phyloP scores from a whole-genome alignment of 1,284 basidiomycete species.

The Exobasidium cylindrosporum region DNA sequence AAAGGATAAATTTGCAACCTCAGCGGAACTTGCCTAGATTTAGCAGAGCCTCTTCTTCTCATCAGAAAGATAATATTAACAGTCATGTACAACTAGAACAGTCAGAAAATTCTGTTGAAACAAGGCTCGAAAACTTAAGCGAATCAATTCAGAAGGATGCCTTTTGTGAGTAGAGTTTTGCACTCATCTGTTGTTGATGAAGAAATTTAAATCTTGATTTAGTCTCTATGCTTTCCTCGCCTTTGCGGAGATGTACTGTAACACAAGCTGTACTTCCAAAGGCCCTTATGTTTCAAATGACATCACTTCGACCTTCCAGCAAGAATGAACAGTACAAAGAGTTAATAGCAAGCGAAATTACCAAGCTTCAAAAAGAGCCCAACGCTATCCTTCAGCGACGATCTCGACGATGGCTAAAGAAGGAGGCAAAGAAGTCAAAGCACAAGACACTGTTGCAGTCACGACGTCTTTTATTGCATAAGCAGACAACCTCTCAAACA shows the following conservation, averaged over 20 bases:
- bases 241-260: constrained; percentile 5
- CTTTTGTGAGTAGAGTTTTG: neutral
- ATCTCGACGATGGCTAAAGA: neutral
- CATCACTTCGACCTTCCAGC: neutral
- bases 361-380: neutral
- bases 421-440: neutral
- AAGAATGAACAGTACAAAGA: neutral
- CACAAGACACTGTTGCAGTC: neutral
- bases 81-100: too few relatives aligned
- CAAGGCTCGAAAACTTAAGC: too few relatives aligned
- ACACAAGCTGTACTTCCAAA: constrained; percentile 7
- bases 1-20: too few relatives aligned
- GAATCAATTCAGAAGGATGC: neutral
- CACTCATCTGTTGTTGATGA: too few relatives aligned
- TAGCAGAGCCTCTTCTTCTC: too few relatives aligned
- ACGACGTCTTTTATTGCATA: neutral
- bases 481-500: neutral
- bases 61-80: too few relatives aligned
- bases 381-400: neutral
- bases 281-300: constrained; percentile 7
- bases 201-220: too few relatives aligned
- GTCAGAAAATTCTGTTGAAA: too few relatives aligned
- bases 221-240: constrained; percentile 5
- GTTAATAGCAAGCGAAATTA: neutral
- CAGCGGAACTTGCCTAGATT: too few relatives aligned